Evolutionary conservation across 805 yeast species (phyloP), one percentile per base, ranked within the genome.

Genomic region (Teunomyces lycoperdinae): DNA sequence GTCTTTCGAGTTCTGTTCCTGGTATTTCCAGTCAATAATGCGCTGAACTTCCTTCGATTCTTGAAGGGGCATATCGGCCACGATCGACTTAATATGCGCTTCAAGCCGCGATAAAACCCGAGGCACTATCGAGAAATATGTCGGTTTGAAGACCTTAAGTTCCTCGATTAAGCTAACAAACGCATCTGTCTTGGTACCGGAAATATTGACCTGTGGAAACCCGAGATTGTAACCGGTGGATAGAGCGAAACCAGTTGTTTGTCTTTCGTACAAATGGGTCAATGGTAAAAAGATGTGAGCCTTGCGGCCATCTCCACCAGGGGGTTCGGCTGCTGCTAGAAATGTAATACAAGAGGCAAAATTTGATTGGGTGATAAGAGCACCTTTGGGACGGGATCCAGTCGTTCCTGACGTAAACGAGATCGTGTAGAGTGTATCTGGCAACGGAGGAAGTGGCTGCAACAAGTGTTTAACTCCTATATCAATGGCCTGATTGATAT

Each of bases 381-480:
- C 90, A 45, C 91, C 91, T 64, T 85, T 85, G 42, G 91, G 91
- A 31, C 53, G 53, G 13, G 76, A 64, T 13, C 89, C 89, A 1
- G 90, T 84, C 2, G 91, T 85, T 29, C 91, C 91, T 0, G 88
- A 82, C 2, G 91, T 85, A 61, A 84, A 85, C 6, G 85, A 80
- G 42, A 85, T 78, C 13, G 90, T 83, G 60, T 80, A 81, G 9
- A 58, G 35, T 2, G 67, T 60, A 11, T 78, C 75, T 1, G 83
- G 78, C 1, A 63, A 67, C 24, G 89, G 86, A 9, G 79, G 79
- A 26, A 61, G 49, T 33, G 57, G 61, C 1, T 35, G 62, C 58
- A 50, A 62, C 57, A 36, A 75, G 66, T 43, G 52, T 5, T 51
- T 44, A 63, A 57, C 44, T 49, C 62, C 79, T 56, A 50, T 71